A percentile compares a stretch with the other conserved stretches of the same genome.
These are phyloP conservation scores for Dryas drummondii DNA, from an alignment of 306 rosid genomes.

Conservation along the genomic window DNA sequence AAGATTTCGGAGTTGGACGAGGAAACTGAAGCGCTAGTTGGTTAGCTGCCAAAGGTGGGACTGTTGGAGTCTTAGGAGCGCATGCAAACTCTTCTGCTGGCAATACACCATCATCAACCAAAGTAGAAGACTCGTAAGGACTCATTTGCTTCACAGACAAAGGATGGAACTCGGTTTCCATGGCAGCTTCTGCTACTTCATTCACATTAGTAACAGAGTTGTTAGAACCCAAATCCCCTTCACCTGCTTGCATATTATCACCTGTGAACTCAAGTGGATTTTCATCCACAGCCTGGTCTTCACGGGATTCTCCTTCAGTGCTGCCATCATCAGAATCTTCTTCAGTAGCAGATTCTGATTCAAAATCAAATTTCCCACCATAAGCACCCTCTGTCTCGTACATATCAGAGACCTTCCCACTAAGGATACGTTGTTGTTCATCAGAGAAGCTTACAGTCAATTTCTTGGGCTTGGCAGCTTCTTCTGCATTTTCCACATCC, in stretches of 20 bases:
- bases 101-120: neutral
- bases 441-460: neutral
- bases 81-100: too few species aligned
- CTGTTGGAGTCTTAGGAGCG: neutral
- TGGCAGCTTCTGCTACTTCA: slow-evolving; percentile 12
- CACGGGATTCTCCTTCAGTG: neutral
- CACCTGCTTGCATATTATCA: too few species aligned
- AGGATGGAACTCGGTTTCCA: neutral
- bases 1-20: slow-evolving; percentile 34
- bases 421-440: neutral
- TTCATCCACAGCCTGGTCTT: neutral
- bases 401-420: neutral
- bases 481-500: slow-evolving; percentile 4
- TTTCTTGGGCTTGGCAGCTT: slow-evolving; percentile 1
- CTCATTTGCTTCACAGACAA: neutral
- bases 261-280: neutral
- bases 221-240: too few species aligned
- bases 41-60: slow-evolving; percentile 24
- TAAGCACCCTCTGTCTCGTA: neutral
- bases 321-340: neutral
- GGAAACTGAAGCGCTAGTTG: slow-evolving; percentile 37
- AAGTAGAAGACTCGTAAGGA: neutral
- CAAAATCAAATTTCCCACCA: slow-evolving; percentile 22
- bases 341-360: neutral
- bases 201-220: slow-evolving; percentile 6